Conservation (phyloP, 805 yeast genomes). For the Pichia occidentalis region DNA sequence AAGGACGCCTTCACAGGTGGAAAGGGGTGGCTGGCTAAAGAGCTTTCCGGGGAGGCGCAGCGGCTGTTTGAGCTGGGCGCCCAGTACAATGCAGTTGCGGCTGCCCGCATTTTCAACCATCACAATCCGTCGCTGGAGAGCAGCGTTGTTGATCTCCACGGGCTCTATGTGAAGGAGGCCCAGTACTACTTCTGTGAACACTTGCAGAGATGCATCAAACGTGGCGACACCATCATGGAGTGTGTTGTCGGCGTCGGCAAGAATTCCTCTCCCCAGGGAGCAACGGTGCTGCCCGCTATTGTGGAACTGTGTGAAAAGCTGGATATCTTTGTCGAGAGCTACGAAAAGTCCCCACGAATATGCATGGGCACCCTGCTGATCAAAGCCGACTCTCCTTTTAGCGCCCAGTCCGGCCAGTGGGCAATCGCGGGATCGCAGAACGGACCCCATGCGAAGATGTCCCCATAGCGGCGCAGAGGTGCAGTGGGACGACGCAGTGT, state of each 20-base stretch:
- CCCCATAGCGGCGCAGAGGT: no score
- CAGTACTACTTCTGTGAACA: conserved; percentile 10
- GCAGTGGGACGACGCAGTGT: no score
- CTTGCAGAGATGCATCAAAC: conserved; percentile 6
- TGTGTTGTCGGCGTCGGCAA: conserved; percentile 13
- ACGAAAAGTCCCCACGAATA: no score
- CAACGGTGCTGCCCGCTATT: conserved; percentile 1
- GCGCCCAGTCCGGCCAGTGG: no score
- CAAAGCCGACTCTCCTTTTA: no score
- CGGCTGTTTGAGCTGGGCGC: background rate
- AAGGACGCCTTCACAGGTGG: conserved; percentile 2
- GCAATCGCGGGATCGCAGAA: no score
- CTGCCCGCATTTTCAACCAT: conserved; percentile 4
- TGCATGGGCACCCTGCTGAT: no score
- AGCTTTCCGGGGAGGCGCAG: conserved; percentile 11
- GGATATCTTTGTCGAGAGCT: conserved; percentile 1
- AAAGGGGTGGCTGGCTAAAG: conserved; percentile 6
- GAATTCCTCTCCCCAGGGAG: conserved; percentile 5
- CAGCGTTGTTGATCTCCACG: conserved; percentile 11
- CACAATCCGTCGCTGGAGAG: conserved; percentile 8
- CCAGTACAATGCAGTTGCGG: conserved; percentile 10
- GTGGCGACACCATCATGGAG: conserved; percentile 5
- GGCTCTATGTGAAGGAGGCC: conserved; percentile 9
- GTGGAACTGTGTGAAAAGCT: conserved; percentile 1
- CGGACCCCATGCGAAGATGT: no score